phyloP scores from a whole-genome alignment of 2,329 filamentous ascomycete species.

The Phaeosphaeriaceae sp. region DNA sequence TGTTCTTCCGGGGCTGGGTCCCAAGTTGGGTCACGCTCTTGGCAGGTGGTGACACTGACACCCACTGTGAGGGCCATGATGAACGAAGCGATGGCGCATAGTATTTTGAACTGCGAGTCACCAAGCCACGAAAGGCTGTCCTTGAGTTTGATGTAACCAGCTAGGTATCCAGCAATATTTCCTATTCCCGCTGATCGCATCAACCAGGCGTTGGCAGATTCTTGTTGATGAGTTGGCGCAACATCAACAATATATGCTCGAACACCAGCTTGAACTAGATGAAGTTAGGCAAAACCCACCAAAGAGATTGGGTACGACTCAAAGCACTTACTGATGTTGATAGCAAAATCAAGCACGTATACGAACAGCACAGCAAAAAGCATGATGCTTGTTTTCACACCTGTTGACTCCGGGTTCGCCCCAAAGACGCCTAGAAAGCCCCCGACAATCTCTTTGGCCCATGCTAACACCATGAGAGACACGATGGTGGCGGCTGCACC shows the following conservation, averaged over 20 bases:
- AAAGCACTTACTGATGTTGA: slow-evolving; percentile 76
- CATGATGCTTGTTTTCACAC: slow-evolving; percentile 71
- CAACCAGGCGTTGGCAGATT: slow-evolving; percentile 92
- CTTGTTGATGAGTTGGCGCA: slow-evolving; percentile 90
- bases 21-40: slow-evolving; percentile 79
- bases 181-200: slow-evolving; percentile 84
- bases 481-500: slow-evolving; percentile 57
- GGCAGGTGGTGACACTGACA: slow-evolving; percentile 72
- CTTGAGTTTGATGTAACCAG: slow-evolving; percentile 82
- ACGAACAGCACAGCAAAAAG: slow-evolving; percentile 83
- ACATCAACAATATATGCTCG: slow-evolving; percentile 94
- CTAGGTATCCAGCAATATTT: slow-evolving; percentile 89
- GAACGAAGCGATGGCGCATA: slow-evolving; percentile 83
- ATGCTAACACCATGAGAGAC: slow-evolving; percentile 58
- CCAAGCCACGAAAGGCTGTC: slow-evolving; percentile 79
- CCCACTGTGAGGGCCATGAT: slow-evolving; percentile 72
- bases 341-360: slow-evolving; percentile 90
- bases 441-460: slow-evolving; percentile 63
- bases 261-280: slow-evolving; percentile 83
- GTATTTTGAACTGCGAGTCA: slow-evolving; percentile 88
- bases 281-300: slow-evolving; percentile 3
- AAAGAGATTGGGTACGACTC: neutral
- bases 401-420: slow-evolving; percentile 67
- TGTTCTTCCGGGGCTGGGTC: slow-evolving; percentile 64
- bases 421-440: slow-evolving; percentile 74